Conservation (phyloP, 2,329 filamentous ascomycete species). For the Tolypocladium amazonense region DNA sequence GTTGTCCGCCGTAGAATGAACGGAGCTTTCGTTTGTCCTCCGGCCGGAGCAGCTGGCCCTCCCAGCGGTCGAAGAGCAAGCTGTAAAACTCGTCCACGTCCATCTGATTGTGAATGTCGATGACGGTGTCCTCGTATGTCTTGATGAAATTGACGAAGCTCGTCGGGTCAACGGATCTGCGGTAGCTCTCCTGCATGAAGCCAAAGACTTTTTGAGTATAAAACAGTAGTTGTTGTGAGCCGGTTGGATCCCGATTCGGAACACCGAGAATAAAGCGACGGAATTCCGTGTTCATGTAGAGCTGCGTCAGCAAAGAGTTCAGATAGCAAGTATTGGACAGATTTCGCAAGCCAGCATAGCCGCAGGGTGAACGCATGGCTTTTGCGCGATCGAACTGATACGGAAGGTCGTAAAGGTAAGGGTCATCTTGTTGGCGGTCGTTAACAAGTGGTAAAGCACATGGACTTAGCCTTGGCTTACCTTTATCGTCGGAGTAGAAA, state of each 20-base stretch:
- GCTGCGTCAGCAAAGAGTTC: constrained; percentile 86
- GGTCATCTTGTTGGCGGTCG: constrained; percentile 20
- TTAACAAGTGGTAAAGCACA: background rate
- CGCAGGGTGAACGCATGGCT: constrained; percentile 63
- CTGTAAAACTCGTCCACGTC: constrained; percentile 98
- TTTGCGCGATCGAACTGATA: constrained; percentile 54
- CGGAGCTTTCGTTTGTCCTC: constrained; percentile 65
- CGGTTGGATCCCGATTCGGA: constrained; percentile 41
- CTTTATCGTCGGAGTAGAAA: constrained; percentile 28
- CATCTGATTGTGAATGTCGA: constrained; percentile 89
- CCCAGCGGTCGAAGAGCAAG: constrained; percentile 82
- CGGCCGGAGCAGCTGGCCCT: constrained; percentile 60
- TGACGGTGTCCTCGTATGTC: constrained; percentile 70
- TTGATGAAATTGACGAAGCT: constrained; percentile 65
- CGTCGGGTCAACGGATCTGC: constrained; percentile 62
- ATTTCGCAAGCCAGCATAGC: constrained; percentile 84
- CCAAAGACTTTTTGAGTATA: constrained; percentile 77
- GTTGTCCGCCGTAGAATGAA: constrained; percentile 80
- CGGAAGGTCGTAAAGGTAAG: constrained; percentile 51
- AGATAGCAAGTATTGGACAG: constrained; percentile 95
- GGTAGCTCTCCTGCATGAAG: constrained; percentile 73
- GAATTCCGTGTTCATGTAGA: constrained; percentile 92
- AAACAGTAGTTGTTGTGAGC: constrained; percentile 56
- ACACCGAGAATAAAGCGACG: constrained; percentile 69
- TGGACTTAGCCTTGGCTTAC: constrained; percentile 11